Evolutionary conservation across 2,329 filamentous ascomycete species (phyloP).

Genomic region (Erysiphe pulchra): DNA sequence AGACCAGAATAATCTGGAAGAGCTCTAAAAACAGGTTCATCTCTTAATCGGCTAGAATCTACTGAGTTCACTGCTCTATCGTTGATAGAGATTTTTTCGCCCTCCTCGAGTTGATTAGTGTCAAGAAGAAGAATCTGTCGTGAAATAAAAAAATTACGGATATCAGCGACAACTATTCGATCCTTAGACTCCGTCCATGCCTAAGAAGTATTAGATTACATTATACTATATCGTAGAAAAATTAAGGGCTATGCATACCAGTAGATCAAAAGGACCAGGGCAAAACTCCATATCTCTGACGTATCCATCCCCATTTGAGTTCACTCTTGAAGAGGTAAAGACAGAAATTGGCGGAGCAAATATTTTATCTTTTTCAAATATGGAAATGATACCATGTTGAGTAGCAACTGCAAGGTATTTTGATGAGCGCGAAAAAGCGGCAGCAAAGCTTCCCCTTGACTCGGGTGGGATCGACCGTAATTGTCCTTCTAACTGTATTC

Average conservation of each 20-base stretch:
- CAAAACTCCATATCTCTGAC: slow-evolving; percentile 83
- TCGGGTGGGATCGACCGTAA: slow-evolving; percentile 25
- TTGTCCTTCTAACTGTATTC: slow-evolving; percentile 32
- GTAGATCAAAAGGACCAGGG: slow-evolving; percentile 65
- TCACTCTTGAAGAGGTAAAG: slow-evolving; percentile 51
- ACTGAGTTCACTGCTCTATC: slow-evolving; percentile 5
- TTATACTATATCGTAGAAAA: not conserved
- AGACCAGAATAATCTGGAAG: not conserved
- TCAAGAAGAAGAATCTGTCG: slow-evolving; percentile 45
- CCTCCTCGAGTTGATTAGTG: slow-evolving; percentile 25
- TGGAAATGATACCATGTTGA: slow-evolving; percentile 54
- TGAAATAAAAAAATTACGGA: slow-evolving; percentile 37
- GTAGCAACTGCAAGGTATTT: slow-evolving; percentile 50
- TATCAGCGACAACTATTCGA: slow-evolving; percentile 46
- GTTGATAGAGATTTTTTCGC: slow-evolving; percentile 8
- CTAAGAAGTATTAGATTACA: not conserved
- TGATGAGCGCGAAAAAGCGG: slow-evolving; percentile 49
- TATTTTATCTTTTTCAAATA: slow-evolving; percentile 35
- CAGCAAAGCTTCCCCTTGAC: slow-evolving; percentile 47
- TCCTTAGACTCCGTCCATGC: slow-evolving; percentile 85
- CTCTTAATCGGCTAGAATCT: slow-evolving; percentile 6
- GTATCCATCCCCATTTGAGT: slow-evolving; percentile 26
- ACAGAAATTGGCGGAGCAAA: slow-evolving; percentile 41
- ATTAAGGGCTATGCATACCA: slow-evolving; percentile 15
- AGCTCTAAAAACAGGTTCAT: not conserved